These are phyloP conservation scores for Gypsophila paniculata DNA, from an alignment of 179 eudicot genomes.

Conservation along the genomic window DNA sequence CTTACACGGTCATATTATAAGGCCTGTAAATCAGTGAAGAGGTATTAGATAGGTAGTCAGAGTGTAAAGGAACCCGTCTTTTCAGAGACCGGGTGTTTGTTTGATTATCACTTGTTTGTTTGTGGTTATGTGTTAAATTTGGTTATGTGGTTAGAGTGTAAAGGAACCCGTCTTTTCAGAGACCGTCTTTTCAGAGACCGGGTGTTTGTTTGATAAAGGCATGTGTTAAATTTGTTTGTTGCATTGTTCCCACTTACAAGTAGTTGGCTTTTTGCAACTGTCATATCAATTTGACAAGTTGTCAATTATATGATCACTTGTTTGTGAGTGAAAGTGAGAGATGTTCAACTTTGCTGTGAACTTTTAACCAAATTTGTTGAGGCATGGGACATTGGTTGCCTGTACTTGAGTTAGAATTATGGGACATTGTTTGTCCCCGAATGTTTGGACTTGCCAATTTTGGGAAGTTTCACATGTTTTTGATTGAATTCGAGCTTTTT, in stretches of 20 bases:
- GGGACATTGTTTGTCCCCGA: background rate
- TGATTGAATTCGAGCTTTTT: background rate
- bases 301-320: background rate
- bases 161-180: no score
- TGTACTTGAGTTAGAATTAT: background rate
- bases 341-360: background rate
- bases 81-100: background rate
- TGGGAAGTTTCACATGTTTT: background rate
- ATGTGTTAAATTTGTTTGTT: no score
- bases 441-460: background rate
- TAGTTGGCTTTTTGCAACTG: conserved; percentile 13
- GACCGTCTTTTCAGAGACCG: no score
- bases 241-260: conserved; percentile 2
- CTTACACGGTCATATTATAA: no score
- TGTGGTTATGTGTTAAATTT: background rate
- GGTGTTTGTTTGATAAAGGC: background rate
- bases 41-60: no score
- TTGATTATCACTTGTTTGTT: conserved; percentile 2
- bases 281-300: conserved; percentile 8
- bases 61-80: no score
- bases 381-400: background rate
- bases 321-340: no score
- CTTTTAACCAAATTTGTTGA: background rate
- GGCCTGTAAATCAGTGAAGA: no score
- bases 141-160: no score